Percentiles rank a stretch among this genome's conserved stretches.
phyloP scores from a whole-genome alignment of 495 filamentous ascomycete genomes.

The Halenospora varia region DNA sequence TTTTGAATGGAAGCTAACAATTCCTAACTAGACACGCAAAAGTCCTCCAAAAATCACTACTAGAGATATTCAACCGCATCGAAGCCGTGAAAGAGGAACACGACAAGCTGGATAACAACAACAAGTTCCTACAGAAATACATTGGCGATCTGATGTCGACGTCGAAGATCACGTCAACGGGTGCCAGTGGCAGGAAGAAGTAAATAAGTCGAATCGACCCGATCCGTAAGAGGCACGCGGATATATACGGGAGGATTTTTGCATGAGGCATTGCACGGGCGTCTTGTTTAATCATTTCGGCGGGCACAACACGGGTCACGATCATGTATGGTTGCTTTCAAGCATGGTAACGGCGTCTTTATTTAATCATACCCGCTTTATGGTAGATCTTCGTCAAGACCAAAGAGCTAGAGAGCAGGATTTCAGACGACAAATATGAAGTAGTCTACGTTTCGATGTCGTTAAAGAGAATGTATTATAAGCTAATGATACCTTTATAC shows the following conservation, averaged over 20 bases:
- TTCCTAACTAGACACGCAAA: constrained; percentile 68
- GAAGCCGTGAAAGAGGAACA: constrained; percentile 92
- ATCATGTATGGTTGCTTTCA: not conserved
- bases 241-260: not conserved
- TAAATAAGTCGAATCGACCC: constrained; percentile 22
- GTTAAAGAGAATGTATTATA: constrained; percentile 11
- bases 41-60: constrained; percentile 78
- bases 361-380: constrained; percentile 21
- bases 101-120: constrained; percentile 89
- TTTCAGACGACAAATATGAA: not conserved
- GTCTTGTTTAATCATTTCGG: constrained; percentile 10
- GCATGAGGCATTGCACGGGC: constrained; percentile 8
- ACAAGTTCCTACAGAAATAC: constrained; percentile 91
- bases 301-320: not conserved
- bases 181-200: constrained; percentile 43
- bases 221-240: not conserved
- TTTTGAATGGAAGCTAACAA: constrained; percentile 27
- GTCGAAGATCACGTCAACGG: constrained; percentile 68
- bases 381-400: constrained; percentile 3
- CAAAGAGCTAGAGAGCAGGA: not conserved
- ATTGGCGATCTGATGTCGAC: constrained; percentile 80
- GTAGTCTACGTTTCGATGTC: not conserved
- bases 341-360: constrained; percentile 24
- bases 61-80: constrained; percentile 85
- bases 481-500: constrained; percentile 15